These are phyloP conservation scores for Raffaelea albimanens DNA, from an alignment of 2,329 filamentous ascomycete genomes.

Conservation along the genomic window DNA sequence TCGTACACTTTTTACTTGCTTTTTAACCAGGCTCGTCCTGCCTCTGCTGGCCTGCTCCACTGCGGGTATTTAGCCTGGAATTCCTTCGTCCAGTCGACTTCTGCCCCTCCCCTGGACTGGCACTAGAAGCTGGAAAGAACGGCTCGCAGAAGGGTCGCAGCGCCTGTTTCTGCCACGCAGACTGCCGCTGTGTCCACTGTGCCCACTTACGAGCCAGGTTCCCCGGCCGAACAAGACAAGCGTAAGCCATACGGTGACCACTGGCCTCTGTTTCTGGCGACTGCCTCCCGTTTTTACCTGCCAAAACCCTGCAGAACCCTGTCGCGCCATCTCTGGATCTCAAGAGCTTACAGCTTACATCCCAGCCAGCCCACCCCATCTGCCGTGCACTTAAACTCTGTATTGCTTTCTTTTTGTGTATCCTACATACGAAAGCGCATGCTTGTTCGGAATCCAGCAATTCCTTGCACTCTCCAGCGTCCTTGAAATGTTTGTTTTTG, in stretches of 20 bases:
- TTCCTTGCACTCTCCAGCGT: no score
- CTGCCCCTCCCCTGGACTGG: not conserved
- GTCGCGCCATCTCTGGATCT: not conserved
- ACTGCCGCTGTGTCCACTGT: not conserved
- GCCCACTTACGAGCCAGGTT: not conserved
- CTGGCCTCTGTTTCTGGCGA: no score
- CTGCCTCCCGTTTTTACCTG: no score
- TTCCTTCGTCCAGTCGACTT: not conserved
- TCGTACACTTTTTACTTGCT: no score
- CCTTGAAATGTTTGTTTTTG: no score
- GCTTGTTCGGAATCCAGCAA: no score
- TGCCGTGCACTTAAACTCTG: not conserved
- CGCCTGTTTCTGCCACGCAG: not conserved
- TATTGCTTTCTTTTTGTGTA: no score
- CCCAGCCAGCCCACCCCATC: not conserved
- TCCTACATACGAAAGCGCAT: no score
- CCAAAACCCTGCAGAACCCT: not conserved
- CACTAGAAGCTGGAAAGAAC: not conserved
- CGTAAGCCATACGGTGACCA: no score
- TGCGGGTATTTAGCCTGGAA: constrained; percentile 7
- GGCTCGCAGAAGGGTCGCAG: not conserved
- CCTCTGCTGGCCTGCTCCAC: constrained; percentile 3
- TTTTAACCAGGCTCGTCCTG: no score
- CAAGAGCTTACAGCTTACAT: not conserved
- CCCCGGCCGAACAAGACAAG: not conserved